Evolutionary conservation across 495 filamentous ascomycete species (phyloP).

Genomic region (Penicillium angulare): DNA sequence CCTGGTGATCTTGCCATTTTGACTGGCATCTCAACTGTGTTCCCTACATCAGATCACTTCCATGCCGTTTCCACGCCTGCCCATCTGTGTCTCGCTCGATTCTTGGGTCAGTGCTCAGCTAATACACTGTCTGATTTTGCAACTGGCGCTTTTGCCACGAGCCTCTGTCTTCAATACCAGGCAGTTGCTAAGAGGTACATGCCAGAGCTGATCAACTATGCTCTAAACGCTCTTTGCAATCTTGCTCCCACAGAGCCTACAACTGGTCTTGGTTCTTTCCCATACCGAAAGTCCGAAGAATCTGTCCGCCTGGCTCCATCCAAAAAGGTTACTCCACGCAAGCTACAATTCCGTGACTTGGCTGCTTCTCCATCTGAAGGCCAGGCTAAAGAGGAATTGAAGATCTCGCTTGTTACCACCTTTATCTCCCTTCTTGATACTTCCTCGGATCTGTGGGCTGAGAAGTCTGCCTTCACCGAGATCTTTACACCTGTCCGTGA

Average conservation of each 20-base stretch:
- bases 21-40: constrained; percentile 78
- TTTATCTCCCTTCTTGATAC: constrained; percentile 55
- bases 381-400: constrained; percentile 44
- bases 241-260: constrained; percentile 55
- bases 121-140: constrained; percentile 60
- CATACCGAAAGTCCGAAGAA: constrained; percentile 55
- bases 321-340: constrained; percentile 25
- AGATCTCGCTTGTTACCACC: constrained; percentile 58
- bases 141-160: constrained; percentile 74
- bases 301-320: constrained; percentile 48
- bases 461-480: constrained; percentile 69
- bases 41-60: constrained; percentile 95
- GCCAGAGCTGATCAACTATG: constrained; percentile 83
- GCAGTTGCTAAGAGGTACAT: constrained; percentile 76
- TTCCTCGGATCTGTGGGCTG: constrained; percentile 62
- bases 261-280: constrained; percentile 53
- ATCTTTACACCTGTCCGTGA: constrained; percentile 61
- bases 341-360: constrained; percentile 57
- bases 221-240: constrained; percentile 69
- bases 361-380: constrained; percentile 16
- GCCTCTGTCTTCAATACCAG: constrained; percentile 78
- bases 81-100: constrained; percentile 73
- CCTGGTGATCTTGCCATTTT: constrained; percentile 78
- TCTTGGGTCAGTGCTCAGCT: constrained; percentile 74
- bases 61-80: constrained; percentile 90